Percentiles rank a stretch among this genome's conserved stretches.
phyloP scores from a whole-genome alignment of 2,329 filamentous ascomycete species.

The Talaromyces sp. region DNA sequence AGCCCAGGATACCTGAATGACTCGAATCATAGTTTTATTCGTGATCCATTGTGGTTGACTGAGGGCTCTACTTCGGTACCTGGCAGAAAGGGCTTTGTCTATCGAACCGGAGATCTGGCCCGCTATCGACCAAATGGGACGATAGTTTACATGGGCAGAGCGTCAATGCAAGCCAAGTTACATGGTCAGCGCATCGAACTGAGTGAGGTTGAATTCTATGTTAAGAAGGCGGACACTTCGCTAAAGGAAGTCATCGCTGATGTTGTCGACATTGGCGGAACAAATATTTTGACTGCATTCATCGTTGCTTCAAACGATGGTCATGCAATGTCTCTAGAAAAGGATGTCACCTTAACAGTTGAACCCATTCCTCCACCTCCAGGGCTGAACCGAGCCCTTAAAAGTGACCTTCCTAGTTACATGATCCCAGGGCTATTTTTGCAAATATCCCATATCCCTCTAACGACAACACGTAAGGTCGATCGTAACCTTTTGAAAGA shows the following conservation, averaged over 20 bases:
- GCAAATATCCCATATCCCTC: neutral
- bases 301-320: too few relatives aligned
- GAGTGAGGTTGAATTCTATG: constrained; percentile 1
- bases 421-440: constrained; percentile 6
- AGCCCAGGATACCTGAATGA: constrained; percentile 24
- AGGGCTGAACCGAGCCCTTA: neutral
- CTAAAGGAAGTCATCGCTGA: neutral
- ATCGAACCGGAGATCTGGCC: constrained; percentile 2
- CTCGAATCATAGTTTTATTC: constrained; percentile 59
- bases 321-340: neutral
- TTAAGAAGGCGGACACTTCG: neutral
- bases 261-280: too few relatives aligned
- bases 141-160: neutral
- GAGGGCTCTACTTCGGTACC: neutral
- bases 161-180: neutral
- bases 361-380: neutral
- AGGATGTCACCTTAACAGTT: neutral
- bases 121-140: constrained; percentile 5
- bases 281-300: too few relatives aligned
- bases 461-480: constrained; percentile 1
- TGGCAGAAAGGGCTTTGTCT: neutral
- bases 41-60: constrained; percentile 54
- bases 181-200: constrained; percentile 9
- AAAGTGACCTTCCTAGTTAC: constrained; percentile 11
- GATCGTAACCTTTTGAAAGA: neutral